Evolutionary conservation across 2,329 filamentous ascomycete genomes (phyloP), one percentile per base, ranked within the genome.

Genomic region (Nemania sp.): DNA sequence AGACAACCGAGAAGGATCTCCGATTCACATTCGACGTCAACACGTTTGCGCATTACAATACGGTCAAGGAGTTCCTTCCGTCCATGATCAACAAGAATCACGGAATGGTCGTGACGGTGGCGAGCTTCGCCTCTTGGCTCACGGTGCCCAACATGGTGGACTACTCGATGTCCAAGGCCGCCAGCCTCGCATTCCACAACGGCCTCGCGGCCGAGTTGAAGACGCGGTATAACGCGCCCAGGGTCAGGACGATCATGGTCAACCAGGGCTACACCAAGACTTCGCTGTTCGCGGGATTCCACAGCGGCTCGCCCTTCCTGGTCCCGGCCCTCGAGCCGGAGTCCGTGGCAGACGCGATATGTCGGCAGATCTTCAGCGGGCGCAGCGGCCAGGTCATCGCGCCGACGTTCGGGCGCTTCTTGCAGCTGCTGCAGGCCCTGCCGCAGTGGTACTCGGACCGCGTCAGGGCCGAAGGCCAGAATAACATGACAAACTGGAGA

Each of bases 191-290:
- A 10, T 84, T 89, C 73, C 85, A 88, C 68, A 86, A 89, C 69
- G 86, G 78, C 0, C 71, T 85, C 0, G 73, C 77, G 0, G 74
- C 78, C 1, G 83, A 86, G 68, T 68, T 86, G 39, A 76, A 75
- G 39, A 80, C 79, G 5, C 72, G 78, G 11, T 85, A 87, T 67
- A 78, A 80, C 25, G 84, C 84, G 2, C 81, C 79, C 0, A 79
- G 77, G 47, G 81, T 88, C 21, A 76, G 85, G 11, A 90, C 88
- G 4, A 81, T 91, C n/a, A 68, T 87, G 7, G 81, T 90, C 50
- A 86, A 85, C 64, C 88, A 85, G 68, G 84, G 80, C 47, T 89
- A 85, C 73, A 87, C 80, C 67, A 83, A 80, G 69, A 90, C 81
- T 1, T 73, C 80, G n/a, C 77, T 90, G 10, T 88, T 89, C 67